phyloP scores from a whole-genome alignment of 164 flowering plant genomes.

The Sextonia rubra region DNA sequence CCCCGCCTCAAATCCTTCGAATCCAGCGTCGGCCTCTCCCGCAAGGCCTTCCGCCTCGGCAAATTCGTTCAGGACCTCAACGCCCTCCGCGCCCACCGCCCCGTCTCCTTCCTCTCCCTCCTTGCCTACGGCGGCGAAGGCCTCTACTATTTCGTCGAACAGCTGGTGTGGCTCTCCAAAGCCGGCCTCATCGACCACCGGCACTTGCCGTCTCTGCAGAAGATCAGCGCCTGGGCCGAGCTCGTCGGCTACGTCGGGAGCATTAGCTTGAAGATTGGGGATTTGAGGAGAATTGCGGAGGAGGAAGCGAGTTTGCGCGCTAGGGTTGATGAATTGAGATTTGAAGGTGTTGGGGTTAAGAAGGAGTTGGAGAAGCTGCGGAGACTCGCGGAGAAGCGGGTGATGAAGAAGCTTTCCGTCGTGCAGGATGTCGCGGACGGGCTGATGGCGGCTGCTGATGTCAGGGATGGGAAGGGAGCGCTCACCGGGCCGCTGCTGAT shows the following conservation, averaged over 20 bases:
- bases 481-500: constrained; percentile 52
- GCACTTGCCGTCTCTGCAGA: constrained; percentile 37
- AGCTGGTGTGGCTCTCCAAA: constrained; percentile 76
- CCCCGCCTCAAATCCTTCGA: constrained; percentile 67
- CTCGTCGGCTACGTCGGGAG: constrained; percentile 80
- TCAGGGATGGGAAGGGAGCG: constrained; percentile 67
- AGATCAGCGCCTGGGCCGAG: constrained; percentile 81
- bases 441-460: constrained; percentile 73
- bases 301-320: constrained; percentile 41
- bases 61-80: constrained; percentile 89
- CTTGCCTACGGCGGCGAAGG: constrained; percentile 91
- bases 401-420: constrained; percentile 67
- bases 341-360: constrained; percentile 27
- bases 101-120: constrained; percentile 37
- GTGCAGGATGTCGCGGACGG: constrained; percentile 86
- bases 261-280: constrained; percentile 54
- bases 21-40: constrained; percentile 79
- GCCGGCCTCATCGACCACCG: constrained; percentile 62
- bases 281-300: constrained; percentile 44
- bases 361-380: constrained; percentile 32
- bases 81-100: constrained; percentile 39
- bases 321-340: constrained; percentile 29
- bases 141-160: constrained; percentile 76
- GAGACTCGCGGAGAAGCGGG: constrained; percentile 50
- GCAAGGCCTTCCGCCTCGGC: constrained; percentile 90